Conservation (phyloP, 345 rosid species). For the Noccaea bulbosa region DNA sequence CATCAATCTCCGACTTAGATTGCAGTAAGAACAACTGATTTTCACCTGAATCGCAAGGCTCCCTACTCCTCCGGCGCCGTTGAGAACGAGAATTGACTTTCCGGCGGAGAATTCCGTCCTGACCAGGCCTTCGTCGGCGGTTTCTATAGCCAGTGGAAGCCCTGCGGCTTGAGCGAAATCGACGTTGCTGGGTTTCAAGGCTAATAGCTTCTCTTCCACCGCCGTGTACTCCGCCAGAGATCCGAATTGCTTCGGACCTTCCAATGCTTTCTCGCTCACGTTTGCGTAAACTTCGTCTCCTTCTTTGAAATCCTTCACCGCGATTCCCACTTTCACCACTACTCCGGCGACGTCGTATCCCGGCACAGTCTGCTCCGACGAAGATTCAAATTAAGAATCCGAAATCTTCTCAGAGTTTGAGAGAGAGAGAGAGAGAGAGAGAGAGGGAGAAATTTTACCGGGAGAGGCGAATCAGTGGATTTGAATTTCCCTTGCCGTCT, state of each 20-base stretch:
- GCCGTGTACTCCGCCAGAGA: slow-evolving; percentile 86
- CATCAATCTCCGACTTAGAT: neutral
- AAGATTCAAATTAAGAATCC: neutral
- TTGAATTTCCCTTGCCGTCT: slow-evolving; percentile 91
- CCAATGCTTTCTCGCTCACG: slow-evolving; percentile 89
- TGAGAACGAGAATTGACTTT: slow-evolving; percentile 81
- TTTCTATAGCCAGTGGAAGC: slow-evolving; percentile 90
- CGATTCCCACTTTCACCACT: slow-evolving; percentile 76
- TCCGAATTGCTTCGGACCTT: slow-evolving; percentile 89
- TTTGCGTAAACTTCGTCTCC: slow-evolving; percentile 94
- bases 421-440: neutral
- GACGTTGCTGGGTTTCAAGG: slow-evolving; percentile 75
- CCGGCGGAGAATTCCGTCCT: slow-evolving; percentile 80
- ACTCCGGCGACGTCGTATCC: slow-evolving; percentile 94
- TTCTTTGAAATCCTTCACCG: slow-evolving; percentile 74
- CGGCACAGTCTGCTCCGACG: slow-evolving; percentile 73
- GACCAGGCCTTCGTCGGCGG: slow-evolving; percentile 84
- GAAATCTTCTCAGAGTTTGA: neutral
- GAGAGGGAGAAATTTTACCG: slow-evolving; percentile 52
- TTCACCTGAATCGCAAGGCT: slow-evolving; percentile 89
- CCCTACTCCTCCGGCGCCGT: slow-evolving; percentile 97
- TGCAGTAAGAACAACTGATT: neutral
- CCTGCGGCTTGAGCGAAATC: slow-evolving; percentile 83
- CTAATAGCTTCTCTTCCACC: slow-evolving; percentile 87
- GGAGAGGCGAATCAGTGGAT: slow-evolving; percentile 91